A percentile compares a stretch with the other conserved stretches of the same genome.
phyloP scores from a whole-genome alignment of 2,329 filamentous ascomycete genomes.

The Aspergillus brasiliensis region DNA sequence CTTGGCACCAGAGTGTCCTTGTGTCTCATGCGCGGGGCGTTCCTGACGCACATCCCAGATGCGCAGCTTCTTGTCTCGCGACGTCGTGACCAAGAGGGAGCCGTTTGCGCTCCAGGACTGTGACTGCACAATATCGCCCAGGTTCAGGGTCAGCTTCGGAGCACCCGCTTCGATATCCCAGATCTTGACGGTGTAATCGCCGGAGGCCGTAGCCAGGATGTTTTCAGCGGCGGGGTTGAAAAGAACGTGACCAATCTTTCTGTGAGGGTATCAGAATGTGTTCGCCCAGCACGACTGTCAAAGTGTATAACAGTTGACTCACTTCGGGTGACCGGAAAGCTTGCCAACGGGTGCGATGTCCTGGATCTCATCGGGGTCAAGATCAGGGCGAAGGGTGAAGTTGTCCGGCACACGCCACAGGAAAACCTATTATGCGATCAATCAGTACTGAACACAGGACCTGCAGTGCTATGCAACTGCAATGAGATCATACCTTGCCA shows the following conservation, averaged over 20 bases:
- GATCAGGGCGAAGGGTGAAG: slow-evolving; percentile 82
- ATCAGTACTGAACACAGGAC: slow-evolving; percentile 7
- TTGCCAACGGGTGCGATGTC: slow-evolving; percentile 81
- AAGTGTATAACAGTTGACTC: slow-evolving; percentile 28
- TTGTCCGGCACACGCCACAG: slow-evolving; percentile 91
- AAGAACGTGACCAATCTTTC: slow-evolving; percentile 95
- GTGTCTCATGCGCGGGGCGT: slow-evolving; percentile 77
- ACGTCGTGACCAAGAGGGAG: slow-evolving; percentile 84
- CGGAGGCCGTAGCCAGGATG: slow-evolving; percentile 90
- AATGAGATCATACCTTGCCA: slow-evolving; percentile 65
- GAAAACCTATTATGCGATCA: slow-evolving; percentile 61
- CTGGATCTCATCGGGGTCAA: slow-evolving; percentile 70
- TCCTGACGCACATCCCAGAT: slow-evolving; percentile 98
- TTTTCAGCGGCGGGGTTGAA: slow-evolving; percentile 97
- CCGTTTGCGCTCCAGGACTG: slow-evolving; percentile 94
- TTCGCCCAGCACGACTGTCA: background rate
- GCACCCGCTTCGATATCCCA: slow-evolving; percentile 89
- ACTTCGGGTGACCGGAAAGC: slow-evolving; percentile 85
- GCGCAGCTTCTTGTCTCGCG: slow-evolving; percentile 95
- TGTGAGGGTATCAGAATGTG: slow-evolving; percentile 44
- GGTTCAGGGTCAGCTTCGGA: slow-evolving; percentile 73
- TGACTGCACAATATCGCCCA: slow-evolving; percentile 91
- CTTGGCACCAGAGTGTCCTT: slow-evolving; percentile 90
- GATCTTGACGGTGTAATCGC: slow-evolving; percentile 91
- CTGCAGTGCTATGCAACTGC: background rate